These are phyloP conservation scores for Fusarium sterilihyphosum DNA, from an alignment of 2,329 filamentous ascomycete species.

Conservation along the genomic window DNA sequence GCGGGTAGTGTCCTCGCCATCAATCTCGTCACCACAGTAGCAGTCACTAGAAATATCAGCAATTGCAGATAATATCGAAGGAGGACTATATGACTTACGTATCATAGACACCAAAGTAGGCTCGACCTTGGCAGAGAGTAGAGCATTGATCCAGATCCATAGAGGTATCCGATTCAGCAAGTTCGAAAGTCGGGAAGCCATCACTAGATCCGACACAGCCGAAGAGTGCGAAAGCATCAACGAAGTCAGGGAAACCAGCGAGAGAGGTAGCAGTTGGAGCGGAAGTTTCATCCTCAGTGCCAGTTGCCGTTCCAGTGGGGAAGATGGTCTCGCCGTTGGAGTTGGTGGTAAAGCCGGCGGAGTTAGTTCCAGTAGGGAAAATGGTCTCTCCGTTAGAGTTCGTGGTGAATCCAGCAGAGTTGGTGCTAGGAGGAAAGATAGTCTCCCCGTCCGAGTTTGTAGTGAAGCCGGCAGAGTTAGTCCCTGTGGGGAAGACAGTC, in stretches of 20 bases:
- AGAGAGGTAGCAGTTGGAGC: constrained; percentile 34
- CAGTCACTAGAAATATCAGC: constrained; percentile 7
- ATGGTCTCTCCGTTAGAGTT: neutral
- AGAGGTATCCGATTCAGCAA: constrained; percentile 6
- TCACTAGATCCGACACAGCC: constrained; percentile 41
- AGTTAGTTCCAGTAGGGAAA: neutral
- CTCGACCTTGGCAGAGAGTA: constrained; percentile 34
- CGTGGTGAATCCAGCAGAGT: neutral
- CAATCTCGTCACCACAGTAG: constrained; percentile 38
- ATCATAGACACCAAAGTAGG: constrained; percentile 43
- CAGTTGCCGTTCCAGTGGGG: constrained; percentile 4
- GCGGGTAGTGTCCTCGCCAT: neutral
- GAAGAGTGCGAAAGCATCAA: constrained; percentile 37
- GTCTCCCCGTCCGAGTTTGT: neutral
- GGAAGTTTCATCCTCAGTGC: constrained; percentile 41
- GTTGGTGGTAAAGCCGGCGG: neutral
- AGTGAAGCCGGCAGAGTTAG: neutral
- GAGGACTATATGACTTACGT: neutral
- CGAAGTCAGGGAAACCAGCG: constrained; percentile 25
- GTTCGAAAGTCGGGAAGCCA: constrained; percentile 40
- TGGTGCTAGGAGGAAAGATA: neutral
- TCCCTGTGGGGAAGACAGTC: neutral
- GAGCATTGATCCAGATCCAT: constrained; percentile 44
- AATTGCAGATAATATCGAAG: fast-evolving
- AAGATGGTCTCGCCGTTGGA: neutral